Evolutionary conservation across 2,329 filamentous ascomycete species (phyloP), one percentile per base, ranked within the genome.

Genomic region (Plectosphaerella sp.): DNA sequence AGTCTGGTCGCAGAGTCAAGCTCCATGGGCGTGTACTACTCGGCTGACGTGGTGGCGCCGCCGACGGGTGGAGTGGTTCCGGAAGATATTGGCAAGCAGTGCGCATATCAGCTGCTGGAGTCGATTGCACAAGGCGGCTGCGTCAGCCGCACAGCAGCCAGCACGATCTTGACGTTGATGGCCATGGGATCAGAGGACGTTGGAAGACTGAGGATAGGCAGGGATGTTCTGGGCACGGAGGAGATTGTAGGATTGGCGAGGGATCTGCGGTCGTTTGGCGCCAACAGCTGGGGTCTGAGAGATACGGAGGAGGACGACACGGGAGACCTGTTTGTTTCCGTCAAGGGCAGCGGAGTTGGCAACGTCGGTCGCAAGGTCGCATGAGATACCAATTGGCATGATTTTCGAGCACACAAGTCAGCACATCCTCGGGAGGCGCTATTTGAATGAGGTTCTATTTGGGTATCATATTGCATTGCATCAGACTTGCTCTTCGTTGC

Each of bases 101-200:
- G 91, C 67, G 94, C 94, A 15, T 91, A 89, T 66, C 92, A 97
- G 69, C 73, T 99, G 48, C 75, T 99, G 12, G 92, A 97, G 70
- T 80, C 84, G 20, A 87, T 97, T 55, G 82, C 82, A 49, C 82
- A 86, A 60, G 93, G 92, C 11, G 94, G 94, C 1, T 96, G 91
- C 66, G 88, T 89, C 3, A 87, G 85, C 50, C 78, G 77, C 14
- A 79, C 87, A 3, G 88, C 90, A 3, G 85, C 86, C 5, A 77
- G 83, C 3, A 93, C 87, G 0, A 79, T 96, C 58, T 70, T 99
- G 50, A 89, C 86, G 16, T 76, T 99, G 57, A 99, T 99, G 94
- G 91, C 92, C 35, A 97, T 99, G 94, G 94, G 94, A 0, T 90
- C 88, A 1, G 94, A 97, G 67, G 94, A 99, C 68, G 91, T 99